Evolutionary conservation across 2,329 filamentous ascomycete species (phyloP), one percentile per base, ranked within the genome.

Genomic region (Sporothrix humicola): DNA sequence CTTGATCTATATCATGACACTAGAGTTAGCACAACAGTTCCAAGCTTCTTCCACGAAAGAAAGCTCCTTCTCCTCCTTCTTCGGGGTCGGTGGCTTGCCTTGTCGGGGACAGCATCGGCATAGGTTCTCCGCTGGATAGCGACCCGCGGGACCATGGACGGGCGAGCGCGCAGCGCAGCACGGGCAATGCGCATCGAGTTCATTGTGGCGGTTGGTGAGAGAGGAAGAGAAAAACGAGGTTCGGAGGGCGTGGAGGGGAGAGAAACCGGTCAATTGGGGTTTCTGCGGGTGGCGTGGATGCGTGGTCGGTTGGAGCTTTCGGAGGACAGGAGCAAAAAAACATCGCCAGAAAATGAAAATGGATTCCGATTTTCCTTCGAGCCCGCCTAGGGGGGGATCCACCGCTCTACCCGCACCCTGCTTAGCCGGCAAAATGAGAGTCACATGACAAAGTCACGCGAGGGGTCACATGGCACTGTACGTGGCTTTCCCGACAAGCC

Each of bases 151-250:
- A 69, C 87, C 83, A 91, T 89, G 81, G 92, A 87, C 82, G 94
- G 92, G 81, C 92, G 92, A 82, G 90, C 93, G 86, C 94, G 89
- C 84, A 97, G 88, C 87, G 94, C 95, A 85, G 91, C 90, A 85
- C 95, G 92, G 87, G 94, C 93, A 85, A 97, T 88, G 85, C 95
- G 94, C 86, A 98, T 87, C 84, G 94, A 93, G 90, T 94, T 97
- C 95, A 98, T 98, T 86, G 85, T 90, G 87, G 13, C 46, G 23
- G 52, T 12, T 42, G 69, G 50, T 15, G 66, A 26, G 68, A n/a
- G 48, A 44, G n/a, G 52, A n/a, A 3, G 20, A 46, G 23, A 20
- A 20, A 20, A 23, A 48, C 42, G 61, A 7, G 13, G 72, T 42
- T n/a, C 48, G 13, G 1, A 7, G 5, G 56, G 26, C 10, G 44